phyloP scores from a whole-genome alignment of 2,329 filamentous ascomycete genomes.

The Lizonia empirigonia region DNA sequence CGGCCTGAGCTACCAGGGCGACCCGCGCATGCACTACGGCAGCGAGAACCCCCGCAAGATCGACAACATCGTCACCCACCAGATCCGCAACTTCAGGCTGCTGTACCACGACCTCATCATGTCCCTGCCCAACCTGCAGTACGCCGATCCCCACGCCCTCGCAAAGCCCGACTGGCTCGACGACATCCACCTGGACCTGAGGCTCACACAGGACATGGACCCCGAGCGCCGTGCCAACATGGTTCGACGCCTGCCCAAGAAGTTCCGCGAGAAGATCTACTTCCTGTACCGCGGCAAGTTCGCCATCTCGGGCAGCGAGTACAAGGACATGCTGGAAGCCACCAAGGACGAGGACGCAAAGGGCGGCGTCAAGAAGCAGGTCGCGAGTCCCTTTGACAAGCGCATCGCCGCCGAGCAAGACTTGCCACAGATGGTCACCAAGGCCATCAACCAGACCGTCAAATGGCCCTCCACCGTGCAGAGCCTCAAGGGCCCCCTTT shows the following conservation, averaged over 20 bases:
- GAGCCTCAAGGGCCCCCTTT: conserved; percentile 81
- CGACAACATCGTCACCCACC: conserved; percentile 88
- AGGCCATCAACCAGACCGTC: conserved; percentile 84
- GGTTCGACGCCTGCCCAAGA: conserved; percentile 85
- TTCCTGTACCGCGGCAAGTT: conserved; percentile 95
- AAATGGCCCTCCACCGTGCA: conserved; percentile 91
- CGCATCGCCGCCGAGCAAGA: conserved; percentile 77
- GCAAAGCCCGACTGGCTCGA: conserved; percentile 65
- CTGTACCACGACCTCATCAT: conserved; percentile 89
- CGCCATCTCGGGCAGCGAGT: conserved; percentile 80
- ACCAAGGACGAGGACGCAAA: conserved; percentile 69
- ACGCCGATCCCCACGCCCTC: conserved; percentile 67
- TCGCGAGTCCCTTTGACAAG: conserved; percentile 84
- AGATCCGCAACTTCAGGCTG: conserved; percentile 87
- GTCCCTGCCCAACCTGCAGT: conserved; percentile 85
- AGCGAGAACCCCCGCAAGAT: conserved; percentile 94
- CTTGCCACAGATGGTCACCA: conserved; percentile 72
- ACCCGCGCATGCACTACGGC: conserved; percentile 91
- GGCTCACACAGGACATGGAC: conserved; percentile 88
- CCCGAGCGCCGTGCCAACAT: conserved; percentile 90
- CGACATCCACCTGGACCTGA: conserved; percentile 63
- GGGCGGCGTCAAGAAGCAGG: conserved; percentile 68
- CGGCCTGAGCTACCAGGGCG: conserved; percentile 90
- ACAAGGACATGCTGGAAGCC: conserved; percentile 81
- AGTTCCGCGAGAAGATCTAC: conserved; percentile 88